phyloP scores from a whole-genome alignment of 371 early-diverging fungal genomes.

The Rhizopus sp. region DNA sequence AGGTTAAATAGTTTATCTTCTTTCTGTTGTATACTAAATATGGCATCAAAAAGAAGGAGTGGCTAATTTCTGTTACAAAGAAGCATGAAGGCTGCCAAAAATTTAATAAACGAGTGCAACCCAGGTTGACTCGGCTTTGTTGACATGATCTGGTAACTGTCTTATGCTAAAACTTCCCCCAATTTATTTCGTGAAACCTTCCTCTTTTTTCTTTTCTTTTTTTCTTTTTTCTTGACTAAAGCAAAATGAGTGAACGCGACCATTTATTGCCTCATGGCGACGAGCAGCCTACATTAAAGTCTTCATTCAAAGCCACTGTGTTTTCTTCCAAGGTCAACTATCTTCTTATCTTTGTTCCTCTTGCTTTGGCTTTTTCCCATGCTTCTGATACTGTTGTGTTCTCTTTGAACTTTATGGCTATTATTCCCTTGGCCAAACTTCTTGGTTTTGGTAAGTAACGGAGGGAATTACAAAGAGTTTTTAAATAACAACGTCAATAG shows the following conservation, averaged over 20 bases:
- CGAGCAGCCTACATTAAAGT: constrained; percentile 33
- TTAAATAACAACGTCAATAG: constrained; percentile 9
- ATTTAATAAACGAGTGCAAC: no score
- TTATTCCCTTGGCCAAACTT: constrained; percentile 85
- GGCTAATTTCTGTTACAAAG: no score
- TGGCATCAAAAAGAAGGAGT: no score
- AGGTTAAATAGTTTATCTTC: no score
- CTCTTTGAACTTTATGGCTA: constrained; percentile 88
- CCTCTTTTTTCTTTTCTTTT: constrained; percentile 5
- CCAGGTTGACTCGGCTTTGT: no score
- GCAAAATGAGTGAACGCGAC: constrained; percentile 34
- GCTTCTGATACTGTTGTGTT: constrained; percentile 56
- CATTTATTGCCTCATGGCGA: constrained; percentile 24
- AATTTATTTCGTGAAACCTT: not conserved
- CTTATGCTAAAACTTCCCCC: no score
- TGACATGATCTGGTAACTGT: no score
- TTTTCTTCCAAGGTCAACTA: constrained; percentile 62
- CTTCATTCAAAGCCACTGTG: constrained; percentile 36
- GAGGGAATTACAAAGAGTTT: not conserved
- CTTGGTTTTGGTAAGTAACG: constrained; percentile 46
- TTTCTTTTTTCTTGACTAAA: not conserved
- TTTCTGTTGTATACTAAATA: no score
- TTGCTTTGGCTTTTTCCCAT: constrained; percentile 70
- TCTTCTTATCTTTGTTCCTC: constrained; percentile 74
- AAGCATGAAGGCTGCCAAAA: no score